Conservation (phyloP, 2,329 filamentous ascomycete species). For the Fusarium domesticum region DNA sequence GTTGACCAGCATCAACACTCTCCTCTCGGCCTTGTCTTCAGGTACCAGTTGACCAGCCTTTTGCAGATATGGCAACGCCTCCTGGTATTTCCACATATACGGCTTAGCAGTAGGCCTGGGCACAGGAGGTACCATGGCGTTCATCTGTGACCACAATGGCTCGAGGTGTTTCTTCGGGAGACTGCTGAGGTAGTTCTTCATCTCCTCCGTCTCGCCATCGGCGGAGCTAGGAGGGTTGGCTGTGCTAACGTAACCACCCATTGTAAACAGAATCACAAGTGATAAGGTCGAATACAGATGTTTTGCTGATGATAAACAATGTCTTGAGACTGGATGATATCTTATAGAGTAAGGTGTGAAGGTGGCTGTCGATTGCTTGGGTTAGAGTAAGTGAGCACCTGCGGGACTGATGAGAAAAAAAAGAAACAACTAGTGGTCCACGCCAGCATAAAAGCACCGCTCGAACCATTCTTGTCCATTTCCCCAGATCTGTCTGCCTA, state of each 20-base stretch:
- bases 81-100: slow-evolving; percentile 38
- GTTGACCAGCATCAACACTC: slow-evolving; percentile 43
- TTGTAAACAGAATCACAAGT: too few relatives aligned
- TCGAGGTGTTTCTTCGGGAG: slow-evolving; percentile 33
- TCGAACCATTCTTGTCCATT: neutral
- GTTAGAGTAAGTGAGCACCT: neutral
- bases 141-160: slow-evolving; percentile 51
- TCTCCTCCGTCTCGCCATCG: slow-evolving; percentile 22
- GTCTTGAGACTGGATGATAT: neutral
- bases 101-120: slow-evolving; percentile 44
- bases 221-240: neutral
- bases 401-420: neutral
- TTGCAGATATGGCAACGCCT: slow-evolving; percentile 35
- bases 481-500: neutral
- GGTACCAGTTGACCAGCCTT: slow-evolving; percentile 36
- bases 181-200: slow-evolving; percentile 29
- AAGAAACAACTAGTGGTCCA: neutral
- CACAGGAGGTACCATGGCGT: slow-evolving; percentile 42
- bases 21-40: slow-evolving; percentile 40
- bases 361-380: neutral
- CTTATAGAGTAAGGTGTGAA: neutral
- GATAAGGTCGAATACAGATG: neutral
- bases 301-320: neutral
- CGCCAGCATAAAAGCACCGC: neutral
- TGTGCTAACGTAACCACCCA: slow-evolving; percentile 14